phyloP scores from a whole-genome alignment of 129 eudicot species.

The Calendula officinalis region DNA sequence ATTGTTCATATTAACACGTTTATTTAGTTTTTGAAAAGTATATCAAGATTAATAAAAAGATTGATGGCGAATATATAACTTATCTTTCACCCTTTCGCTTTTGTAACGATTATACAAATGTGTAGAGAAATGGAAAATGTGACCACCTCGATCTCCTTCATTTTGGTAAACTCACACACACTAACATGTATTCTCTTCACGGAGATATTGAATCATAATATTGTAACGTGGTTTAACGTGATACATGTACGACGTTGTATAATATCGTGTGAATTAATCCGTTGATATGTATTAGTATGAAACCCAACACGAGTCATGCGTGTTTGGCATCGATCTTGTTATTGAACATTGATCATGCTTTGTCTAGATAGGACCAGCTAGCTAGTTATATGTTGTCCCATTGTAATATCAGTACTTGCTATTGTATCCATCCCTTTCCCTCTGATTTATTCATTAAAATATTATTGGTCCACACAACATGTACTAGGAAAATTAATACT shows the following conservation, averaged over 20 bases:
- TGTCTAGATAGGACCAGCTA: slow-evolving; percentile 25
- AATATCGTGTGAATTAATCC: background rate
- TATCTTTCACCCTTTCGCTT: slow-evolving; percentile 25
- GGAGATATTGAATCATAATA: background rate
- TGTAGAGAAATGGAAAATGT: slow-evolving; percentile 11
- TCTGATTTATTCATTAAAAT: slow-evolving; percentile 9
- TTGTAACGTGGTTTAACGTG: slow-evolving; percentile 12
- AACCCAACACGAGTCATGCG: slow-evolving; percentile 20
- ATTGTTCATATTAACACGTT: background rate
- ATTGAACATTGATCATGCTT: slow-evolving; percentile 28
- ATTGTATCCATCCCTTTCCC: slow-evolving; percentile 29
- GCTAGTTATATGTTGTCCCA: slow-evolving; percentile 17
- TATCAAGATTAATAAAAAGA: background rate
- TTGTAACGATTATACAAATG: slow-evolving; percentile 9
- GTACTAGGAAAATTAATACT: slow-evolving; percentile 18
- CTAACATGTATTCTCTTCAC: background rate
- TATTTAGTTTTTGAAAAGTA: background rate
- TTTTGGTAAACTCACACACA: slow-evolving; percentile 6
- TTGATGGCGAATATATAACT: background rate
- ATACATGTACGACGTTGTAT: slow-evolving; percentile 4
- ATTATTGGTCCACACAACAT: slow-evolving; percentile 17
- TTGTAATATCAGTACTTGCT: slow-evolving; percentile 26
- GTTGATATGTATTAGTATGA: slow-evolving; percentile 14
- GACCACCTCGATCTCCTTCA: background rate
- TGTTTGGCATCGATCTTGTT: slow-evolving; percentile 27